Evolutionary conservation across 1,139 yeast species (phyloP).

Genomic region (Oligophagozyma castellii): DNA sequence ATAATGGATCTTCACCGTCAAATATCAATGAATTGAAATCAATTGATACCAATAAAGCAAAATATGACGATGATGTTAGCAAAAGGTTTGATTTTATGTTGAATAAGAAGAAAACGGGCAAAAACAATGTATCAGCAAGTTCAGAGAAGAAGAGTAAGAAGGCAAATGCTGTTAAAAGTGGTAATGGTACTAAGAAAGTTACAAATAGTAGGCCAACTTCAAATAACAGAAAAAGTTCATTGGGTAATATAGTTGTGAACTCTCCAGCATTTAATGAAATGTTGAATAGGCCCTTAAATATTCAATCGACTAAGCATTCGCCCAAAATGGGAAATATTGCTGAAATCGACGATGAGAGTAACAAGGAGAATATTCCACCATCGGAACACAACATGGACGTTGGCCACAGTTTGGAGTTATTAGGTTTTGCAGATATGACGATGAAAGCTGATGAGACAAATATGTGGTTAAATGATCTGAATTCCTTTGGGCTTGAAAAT

Average conservation of each 20-base stretch:
- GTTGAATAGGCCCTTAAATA: not conserved
- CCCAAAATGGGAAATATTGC: not conserved
- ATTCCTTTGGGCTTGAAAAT: slow-evolving; percentile 9
- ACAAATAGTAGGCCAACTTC: slow-evolving; percentile 2
- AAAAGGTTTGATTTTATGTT: slow-evolving; percentile 24
- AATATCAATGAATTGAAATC: slow-evolving; percentile 9
- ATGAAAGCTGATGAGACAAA: slow-evolving; percentile 9
- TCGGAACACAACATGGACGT: slow-evolving; percentile 1
- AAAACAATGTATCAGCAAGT: slow-evolving; percentile 23
- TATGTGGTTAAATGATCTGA: slow-evolving; percentile 18
- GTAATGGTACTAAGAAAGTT: slow-evolving; percentile 1
- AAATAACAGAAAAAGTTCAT: slow-evolving; percentile 2
- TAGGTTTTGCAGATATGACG: slow-evolving; percentile 10
- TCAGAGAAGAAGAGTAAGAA: slow-evolving; percentile 14
- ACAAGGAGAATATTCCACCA: slow-evolving; percentile 23
- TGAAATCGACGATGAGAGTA: slow-evolving; percentile 5
- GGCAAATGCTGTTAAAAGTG: not conserved
- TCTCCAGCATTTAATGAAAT: not conserved
- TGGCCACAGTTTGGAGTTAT: slow-evolving; percentile 9
- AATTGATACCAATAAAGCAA: slow-evolving; percentile 10
- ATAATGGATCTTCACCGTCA: slow-evolving; percentile 14
- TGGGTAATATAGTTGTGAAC: not conserved
- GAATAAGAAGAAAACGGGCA: slow-evolving; percentile 15
- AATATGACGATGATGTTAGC: slow-evolving; percentile 20
- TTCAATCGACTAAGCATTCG: not conserved